A percentile compares a stretch with the other conserved stretches of the same genome.
These are phyloP conservation scores for Suillus alpinus DNA, from an alignment of 768 basidiomycete species.

Conservation along the genomic window DNA sequence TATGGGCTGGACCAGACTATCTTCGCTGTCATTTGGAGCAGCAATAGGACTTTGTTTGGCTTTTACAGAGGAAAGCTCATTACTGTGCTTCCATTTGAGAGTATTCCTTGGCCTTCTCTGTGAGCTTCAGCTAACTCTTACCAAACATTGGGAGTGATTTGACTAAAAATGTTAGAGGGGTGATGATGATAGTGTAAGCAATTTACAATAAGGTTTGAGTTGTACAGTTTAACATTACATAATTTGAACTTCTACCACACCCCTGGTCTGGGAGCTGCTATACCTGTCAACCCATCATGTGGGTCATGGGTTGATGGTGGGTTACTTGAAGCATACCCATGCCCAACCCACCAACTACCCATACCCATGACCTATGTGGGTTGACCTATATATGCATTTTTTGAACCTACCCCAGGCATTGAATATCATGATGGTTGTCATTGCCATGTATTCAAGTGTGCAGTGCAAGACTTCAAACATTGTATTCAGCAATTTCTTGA, in stretches of 20 bases:
- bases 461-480: no score
- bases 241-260: not conserved
- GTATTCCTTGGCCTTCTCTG: not conserved
- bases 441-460: no score
- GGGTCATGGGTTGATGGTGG: no score
- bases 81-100: not conserved
- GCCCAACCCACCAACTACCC: not conserved
- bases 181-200: not conserved
- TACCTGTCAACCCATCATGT: not conserved
- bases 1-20: not conserved
- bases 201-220: not conserved
- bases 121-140: not conserved
- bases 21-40: not conserved
- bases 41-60: not conserved
- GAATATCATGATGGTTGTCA: no score
- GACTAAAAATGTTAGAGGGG: not conserved
- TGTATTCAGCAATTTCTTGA: no score
- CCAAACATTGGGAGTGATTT: not conserved
- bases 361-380: constrained; percentile 3
- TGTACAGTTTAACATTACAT: not conserved
- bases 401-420: no score
- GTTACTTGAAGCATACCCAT: not conserved
- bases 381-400: no score
- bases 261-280: not conserved
- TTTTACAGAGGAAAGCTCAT: not conserved